A percentile compares a stretch with the other conserved stretches of the same genome.
phyloP scores from a whole-genome alignment of 2,329 filamentous ascomycete genomes.

The Botrytis deweyae region DNA sequence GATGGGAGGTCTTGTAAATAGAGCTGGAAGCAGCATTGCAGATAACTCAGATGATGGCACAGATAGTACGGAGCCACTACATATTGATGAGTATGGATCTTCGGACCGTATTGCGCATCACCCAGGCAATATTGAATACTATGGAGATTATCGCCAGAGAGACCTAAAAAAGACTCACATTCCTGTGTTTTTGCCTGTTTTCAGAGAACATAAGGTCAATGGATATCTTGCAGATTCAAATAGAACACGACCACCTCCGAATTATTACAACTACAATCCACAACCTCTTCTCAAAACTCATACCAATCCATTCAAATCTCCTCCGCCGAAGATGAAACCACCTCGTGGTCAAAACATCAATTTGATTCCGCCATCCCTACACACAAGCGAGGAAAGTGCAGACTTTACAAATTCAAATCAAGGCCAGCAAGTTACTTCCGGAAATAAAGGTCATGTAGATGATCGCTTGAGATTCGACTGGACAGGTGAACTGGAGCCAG shows the following conservation, averaged over 20 bases:
- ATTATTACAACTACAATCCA: slow-evolving; percentile 25
- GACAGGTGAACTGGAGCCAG: slow-evolving; percentile 29
- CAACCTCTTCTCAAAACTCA: slow-evolving; percentile 31
- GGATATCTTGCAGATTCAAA: slow-evolving; percentile 37
- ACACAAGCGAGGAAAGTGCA: slow-evolving; percentile 22
- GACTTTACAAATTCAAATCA: slow-evolving; percentile 18
- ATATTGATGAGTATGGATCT: slow-evolving; percentile 31
- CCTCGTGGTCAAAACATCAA: slow-evolving; percentile 12
- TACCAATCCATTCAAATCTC: slow-evolving; percentile 35
- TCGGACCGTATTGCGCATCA: slow-evolving; percentile 36
- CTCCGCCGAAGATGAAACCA: slow-evolving; percentile 31
- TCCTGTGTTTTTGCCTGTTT: slow-evolving; percentile 35
- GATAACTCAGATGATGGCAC: slow-evolving; percentile 32
- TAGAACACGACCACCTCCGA: slow-evolving; percentile 26
- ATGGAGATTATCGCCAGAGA: slow-evolving; percentile 34
- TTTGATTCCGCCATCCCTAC: slow-evolving; percentile 20
- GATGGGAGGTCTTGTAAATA: slow-evolving; percentile 26
- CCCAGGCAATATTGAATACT: slow-evolving; percentile 32
- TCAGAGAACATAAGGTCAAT: slow-evolving; percentile 35
- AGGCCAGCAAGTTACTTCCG: slow-evolving; percentile 8
- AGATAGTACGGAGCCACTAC: slow-evolving; percentile 24
- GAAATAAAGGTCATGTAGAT: not conserved
- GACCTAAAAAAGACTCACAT: slow-evolving; percentile 34
- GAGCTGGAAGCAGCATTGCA: slow-evolving; percentile 37
- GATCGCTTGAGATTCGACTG: slow-evolving; percentile 24